Conservation (phyloP, 2,329 filamentous ascomycete genomes). For the Cladosporium sp. region DNA sequence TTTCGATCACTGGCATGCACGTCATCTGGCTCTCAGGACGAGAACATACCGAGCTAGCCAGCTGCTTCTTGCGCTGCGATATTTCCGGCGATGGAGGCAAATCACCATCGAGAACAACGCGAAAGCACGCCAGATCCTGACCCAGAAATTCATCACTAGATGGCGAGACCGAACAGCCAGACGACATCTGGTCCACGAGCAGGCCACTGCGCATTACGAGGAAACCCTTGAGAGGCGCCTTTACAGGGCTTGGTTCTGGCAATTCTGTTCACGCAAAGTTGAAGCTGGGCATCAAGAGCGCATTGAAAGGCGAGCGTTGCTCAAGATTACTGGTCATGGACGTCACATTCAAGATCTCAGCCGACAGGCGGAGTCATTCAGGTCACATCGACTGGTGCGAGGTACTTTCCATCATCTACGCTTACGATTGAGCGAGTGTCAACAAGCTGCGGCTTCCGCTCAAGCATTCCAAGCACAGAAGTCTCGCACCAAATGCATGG, state of each 20-base stretch:
- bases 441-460: neutral
- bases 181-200: conserved; percentile 18
- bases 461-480: conserved; percentile 1
- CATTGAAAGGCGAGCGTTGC: conserved; percentile 17
- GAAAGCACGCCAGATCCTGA: conserved; percentile 49
- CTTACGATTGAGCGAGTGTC: neutral
- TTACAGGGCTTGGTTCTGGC: conserved; percentile 15
- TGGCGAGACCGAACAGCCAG: conserved; percentile 46
- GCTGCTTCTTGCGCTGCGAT: conserved; percentile 58
- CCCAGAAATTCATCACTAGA: conserved; percentile 51
- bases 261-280: conserved; percentile 22
- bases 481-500: neutral
- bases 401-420: neutral
- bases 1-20: conserved; percentile 5
- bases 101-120: conserved; percentile 59
- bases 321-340: conserved; percentile 1
- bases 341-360: conserved; percentile 1
- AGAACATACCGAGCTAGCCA: neutral
- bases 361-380: conserved; percentile 12
- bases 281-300: conserved; percentile 32
- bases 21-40: neutral
- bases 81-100: conserved; percentile 66
- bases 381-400: neutral
- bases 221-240: conserved; percentile 21
- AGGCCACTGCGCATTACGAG: conserved; percentile 24